Evolutionary conservation across 2,329 filamentous ascomycete species (phyloP).

Genomic region (Cylindrodendrum hubeiense): DNA sequence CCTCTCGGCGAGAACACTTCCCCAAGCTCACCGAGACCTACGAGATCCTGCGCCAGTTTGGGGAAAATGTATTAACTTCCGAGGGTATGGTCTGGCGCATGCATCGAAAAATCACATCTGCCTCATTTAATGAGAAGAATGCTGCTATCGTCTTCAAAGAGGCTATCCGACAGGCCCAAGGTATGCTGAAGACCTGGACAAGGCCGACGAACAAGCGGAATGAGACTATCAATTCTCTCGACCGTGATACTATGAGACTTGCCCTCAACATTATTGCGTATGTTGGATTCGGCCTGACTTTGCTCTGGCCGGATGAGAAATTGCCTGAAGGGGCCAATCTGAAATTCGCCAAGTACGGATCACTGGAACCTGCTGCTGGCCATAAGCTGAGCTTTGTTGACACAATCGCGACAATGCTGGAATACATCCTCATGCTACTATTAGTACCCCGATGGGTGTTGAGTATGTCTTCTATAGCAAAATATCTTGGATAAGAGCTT

Average conservation of each 20-base stretch:
- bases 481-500: not conserved
- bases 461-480: slow-evolving; percentile 49
- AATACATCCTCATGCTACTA: slow-evolving; percentile 73
- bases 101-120: slow-evolving; percentile 79
- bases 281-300: slow-evolving; percentile 76
- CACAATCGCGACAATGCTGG: slow-evolving; percentile 70
- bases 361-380: slow-evolving; percentile 59
- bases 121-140: slow-evolving; percentile 83
- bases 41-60: slow-evolving; percentile 63
- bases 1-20: slow-evolving; percentile 75
- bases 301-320: slow-evolving; percentile 73
- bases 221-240: slow-evolving; percentile 66
- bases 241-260: slow-evolving; percentile 74
- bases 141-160: slow-evolving; percentile 75
- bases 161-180: slow-evolving; percentile 70
- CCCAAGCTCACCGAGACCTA: slow-evolving; percentile 59
- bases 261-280: slow-evolving; percentile 70
- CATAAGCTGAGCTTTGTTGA: slow-evolving; percentile 75
- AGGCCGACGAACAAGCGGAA: slow-evolving; percentile 42
- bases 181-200: slow-evolving; percentile 71
- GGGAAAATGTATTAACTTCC: slow-evolving; percentile 77
- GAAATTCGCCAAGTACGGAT: slow-evolving; percentile 62
- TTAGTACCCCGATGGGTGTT: slow-evolving; percentile 70
- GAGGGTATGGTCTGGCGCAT: slow-evolving; percentile 78
- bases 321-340: slow-evolving; percentile 57